These are phyloP conservation scores for Adansonia gregorii DNA, from an alignment of 441 rosid genomes.

Conservation along the genomic window DNA sequence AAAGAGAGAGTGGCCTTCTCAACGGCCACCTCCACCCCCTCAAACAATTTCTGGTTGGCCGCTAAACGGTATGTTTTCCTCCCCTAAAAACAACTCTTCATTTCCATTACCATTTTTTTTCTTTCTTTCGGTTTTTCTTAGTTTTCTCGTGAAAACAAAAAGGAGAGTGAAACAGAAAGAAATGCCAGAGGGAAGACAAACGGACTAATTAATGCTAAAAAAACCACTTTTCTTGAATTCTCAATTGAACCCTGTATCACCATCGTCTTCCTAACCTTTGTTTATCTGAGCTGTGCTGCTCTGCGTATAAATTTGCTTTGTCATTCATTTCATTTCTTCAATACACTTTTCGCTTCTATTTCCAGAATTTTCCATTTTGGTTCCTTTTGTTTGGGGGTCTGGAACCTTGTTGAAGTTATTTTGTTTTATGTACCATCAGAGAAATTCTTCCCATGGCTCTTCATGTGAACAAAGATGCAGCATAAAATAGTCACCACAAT, in stretches of 20 bases:
- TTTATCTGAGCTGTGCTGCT: conserved; percentile 38
- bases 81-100: too few species aligned
- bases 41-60: too few species aligned
- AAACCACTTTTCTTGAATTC: background rate
- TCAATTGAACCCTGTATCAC: conserved; percentile 39
- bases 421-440: background rate
- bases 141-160: too few species aligned
- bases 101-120: too few species aligned
- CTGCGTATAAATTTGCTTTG: conserved; percentile 33
- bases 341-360: conserved; percentile 34
- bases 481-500: conserved; percentile 72
- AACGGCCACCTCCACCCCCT: too few species aligned
- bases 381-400: background rate
- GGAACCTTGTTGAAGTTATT: conserved; percentile 26
- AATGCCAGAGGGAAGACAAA: too few species aligned
- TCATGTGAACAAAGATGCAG: conserved; percentile 53
- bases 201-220: background rate
- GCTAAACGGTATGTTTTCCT: too few species aligned
- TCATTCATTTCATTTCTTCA: background rate
- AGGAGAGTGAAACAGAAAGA: too few species aligned
- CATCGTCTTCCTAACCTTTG: conserved; percentile 26
- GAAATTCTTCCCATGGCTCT: background rate
- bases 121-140: too few species aligned
- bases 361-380: conserved; percentile 18
- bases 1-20: too few species aligned